Evolutionary conservation across 1,284 basidiomycete genomes (phyloP).

Genomic region (Trametes versicolor): DNA sequence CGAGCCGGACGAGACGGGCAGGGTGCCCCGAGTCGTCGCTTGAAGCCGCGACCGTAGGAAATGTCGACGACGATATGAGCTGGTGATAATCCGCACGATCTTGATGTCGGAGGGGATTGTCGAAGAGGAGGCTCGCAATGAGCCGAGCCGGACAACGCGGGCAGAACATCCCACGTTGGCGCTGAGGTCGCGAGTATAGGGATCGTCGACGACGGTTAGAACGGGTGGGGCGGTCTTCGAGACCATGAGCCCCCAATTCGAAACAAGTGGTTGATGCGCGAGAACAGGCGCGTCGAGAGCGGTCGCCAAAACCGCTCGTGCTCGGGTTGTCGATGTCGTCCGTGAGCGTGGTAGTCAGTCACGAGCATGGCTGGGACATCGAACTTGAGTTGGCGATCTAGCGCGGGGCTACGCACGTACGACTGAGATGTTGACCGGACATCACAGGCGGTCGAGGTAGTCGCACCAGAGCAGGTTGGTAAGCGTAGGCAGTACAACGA

Average conservation of each 20-base stretch:
- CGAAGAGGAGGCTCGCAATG: neutral
- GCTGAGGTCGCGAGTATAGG: neutral
- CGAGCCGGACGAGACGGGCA: too few species aligned
- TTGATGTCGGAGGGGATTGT: conserved; percentile 2
- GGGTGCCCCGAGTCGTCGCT: too few species aligned
- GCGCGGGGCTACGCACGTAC: neutral
- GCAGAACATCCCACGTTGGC: too few species aligned
- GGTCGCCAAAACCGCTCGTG: conserved; percentile 18
- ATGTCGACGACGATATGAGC: neutral
- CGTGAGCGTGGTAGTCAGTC: neutral
- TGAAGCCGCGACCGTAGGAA: neutral
- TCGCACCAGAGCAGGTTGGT: neutral
- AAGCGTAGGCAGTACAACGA: neutral
- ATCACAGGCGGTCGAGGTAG: neutral
- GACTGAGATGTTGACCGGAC: conserved; percentile 9
- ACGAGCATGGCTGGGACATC: neutral
- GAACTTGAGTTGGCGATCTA: conserved; percentile 8
- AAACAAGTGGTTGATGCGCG: neutral
- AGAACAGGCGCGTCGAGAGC: neutral
- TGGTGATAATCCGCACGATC: too few species aligned
- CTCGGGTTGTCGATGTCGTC: conserved; percentile 9
- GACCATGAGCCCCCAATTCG: neutral
- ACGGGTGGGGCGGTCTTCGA: neutral
- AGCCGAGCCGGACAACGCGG: too few species aligned
- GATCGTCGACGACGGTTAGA: neutral